Percentiles rank a stretch among this genome's conserved stretches.
phyloP scores from a whole-genome alignment of 2,329 filamentous ascomycete species.

The Cladosporium phlei region DNA sequence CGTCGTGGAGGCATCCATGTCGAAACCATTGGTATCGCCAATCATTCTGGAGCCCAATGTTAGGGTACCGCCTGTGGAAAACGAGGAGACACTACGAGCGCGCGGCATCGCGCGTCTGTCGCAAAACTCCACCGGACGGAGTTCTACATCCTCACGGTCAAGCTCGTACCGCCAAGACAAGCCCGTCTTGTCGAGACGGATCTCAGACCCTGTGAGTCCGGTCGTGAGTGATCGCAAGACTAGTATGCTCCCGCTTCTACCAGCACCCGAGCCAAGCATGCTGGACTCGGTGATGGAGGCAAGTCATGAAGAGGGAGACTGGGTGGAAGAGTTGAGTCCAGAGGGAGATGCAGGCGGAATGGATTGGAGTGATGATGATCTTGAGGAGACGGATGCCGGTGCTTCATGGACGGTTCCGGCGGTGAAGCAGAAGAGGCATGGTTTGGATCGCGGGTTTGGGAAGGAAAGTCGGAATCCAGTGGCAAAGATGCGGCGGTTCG shows the following conservation, averaged over 20 bases:
- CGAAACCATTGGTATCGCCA: neutral
- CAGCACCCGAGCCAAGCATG: slow-evolving; percentile 20
- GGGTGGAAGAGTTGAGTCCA: neutral
- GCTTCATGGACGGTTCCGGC: slow-evolving; percentile 21
- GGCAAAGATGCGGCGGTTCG: slow-evolving; percentile 20
- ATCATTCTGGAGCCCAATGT: slow-evolving; percentile 1
- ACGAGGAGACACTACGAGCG: slow-evolving; percentile 25
- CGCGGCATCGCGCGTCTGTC: slow-evolving; percentile 27
- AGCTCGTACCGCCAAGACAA: slow-evolving; percentile 2
- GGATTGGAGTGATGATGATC: slow-evolving; percentile 21
- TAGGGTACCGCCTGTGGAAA: slow-evolving; percentile 21
- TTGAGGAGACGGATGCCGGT: slow-evolving; percentile 22
- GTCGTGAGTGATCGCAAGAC: neutral
- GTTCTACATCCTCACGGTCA: neutral
- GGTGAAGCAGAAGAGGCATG: slow-evolving; percentile 5
- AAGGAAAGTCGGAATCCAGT: slow-evolving; percentile 14
- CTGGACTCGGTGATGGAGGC: slow-evolving; percentile 17
- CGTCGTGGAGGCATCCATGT: slow-evolving; percentile 15
- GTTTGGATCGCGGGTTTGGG: slow-evolving; percentile 7
- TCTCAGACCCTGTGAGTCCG: neutral
- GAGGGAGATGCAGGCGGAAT: slow-evolving; percentile 8
- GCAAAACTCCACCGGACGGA: slow-evolving; percentile 10
- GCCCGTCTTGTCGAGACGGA: neutral
- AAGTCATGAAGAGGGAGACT: slow-evolving; percentile 1
- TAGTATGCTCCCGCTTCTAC: slow-evolving; percentile 16